phyloP scores from a whole-genome alignment of 257 asterid genomes.

The Fraxinus pennsylvanica region DNA sequence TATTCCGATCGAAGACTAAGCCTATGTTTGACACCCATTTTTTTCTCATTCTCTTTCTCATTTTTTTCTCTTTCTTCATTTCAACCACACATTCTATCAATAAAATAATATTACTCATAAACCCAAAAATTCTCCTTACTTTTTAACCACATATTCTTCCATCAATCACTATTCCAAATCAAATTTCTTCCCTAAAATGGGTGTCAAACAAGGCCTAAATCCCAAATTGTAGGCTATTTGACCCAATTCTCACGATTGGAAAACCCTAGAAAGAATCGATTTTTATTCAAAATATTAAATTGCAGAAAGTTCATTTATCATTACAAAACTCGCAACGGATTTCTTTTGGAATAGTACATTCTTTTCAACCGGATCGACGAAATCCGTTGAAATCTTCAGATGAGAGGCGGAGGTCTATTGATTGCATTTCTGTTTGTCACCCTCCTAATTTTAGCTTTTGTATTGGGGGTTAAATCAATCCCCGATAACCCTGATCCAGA shows the following conservation, averaged over 20 bases:
- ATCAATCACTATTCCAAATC: too few species aligned
- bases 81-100: too few species aligned
- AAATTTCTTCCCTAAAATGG: too few species aligned
- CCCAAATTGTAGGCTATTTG: too few species aligned
- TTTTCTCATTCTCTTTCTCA: too few species aligned
- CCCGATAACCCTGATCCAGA: slow-evolving; percentile 42
- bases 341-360: neutral
- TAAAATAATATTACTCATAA: too few species aligned
- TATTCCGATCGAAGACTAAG: too few species aligned
- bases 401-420: slow-evolving; percentile 55
- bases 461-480: slow-evolving; percentile 47
- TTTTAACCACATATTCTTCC: too few species aligned
- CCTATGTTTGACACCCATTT: too few species aligned
- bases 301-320: neutral
- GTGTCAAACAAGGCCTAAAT: too few species aligned
- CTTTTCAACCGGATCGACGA: neutral
- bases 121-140: too few species aligned
- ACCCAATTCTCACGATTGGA: neutral
- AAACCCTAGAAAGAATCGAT: slow-evolving; percentile 28
- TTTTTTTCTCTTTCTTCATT: too few species aligned
- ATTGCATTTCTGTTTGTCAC: slow-evolving; percentile 43
- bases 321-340: neutral
- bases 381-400: slow-evolving; percentile 14
- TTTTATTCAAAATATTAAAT: neutral
- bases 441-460: slow-evolving; percentile 44